These are phyloP conservation scores for Penicillium cataractarum DNA, from an alignment of 495 filamentous ascomycete genomes.

Conservation along the genomic window DNA sequence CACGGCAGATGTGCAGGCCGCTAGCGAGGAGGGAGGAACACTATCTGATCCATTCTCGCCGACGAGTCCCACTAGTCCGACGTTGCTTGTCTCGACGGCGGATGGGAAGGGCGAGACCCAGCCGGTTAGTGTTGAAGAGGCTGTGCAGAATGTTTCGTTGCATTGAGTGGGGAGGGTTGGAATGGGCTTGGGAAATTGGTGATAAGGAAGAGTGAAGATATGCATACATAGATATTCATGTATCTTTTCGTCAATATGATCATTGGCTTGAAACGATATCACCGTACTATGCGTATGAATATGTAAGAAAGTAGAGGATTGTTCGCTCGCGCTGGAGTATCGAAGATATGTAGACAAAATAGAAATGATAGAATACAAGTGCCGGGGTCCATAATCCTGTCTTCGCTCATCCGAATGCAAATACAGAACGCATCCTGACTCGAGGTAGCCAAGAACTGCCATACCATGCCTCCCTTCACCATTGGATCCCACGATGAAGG, in stretches of 20 bases:
- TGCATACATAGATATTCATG: background rate
- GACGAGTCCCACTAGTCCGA: conserved; percentile 30
- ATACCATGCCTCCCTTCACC: background rate
- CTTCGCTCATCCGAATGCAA: background rate
- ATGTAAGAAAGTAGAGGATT: background rate
- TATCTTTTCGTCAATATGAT: background rate
- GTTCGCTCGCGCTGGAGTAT: conserved; percentile 8
- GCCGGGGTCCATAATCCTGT: background rate
- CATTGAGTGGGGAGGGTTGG: conserved; percentile 15
- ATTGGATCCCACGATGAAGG: too few relatives aligned
- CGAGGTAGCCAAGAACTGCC: background rate
- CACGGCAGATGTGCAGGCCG: background rate
- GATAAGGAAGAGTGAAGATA: background rate
- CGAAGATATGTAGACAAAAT: background rate
- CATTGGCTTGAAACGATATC: background rate
- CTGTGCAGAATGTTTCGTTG: conserved; percentile 44
- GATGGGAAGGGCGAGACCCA: conserved; percentile 8
- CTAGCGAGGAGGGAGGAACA: background rate
- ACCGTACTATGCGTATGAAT: background rate
- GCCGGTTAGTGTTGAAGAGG: conserved; percentile 43
- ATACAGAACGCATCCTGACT: background rate
- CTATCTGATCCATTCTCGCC: conserved; percentile 31
- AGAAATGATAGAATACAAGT: conserved; percentile 5
- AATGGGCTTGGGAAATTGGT: background rate
- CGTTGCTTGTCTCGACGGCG: conserved; percentile 22